Evolutionary conservation across 495 filamentous ascomycete genomes (phyloP).

Genomic region (Lindgomyces ingoldianus): DNA sequence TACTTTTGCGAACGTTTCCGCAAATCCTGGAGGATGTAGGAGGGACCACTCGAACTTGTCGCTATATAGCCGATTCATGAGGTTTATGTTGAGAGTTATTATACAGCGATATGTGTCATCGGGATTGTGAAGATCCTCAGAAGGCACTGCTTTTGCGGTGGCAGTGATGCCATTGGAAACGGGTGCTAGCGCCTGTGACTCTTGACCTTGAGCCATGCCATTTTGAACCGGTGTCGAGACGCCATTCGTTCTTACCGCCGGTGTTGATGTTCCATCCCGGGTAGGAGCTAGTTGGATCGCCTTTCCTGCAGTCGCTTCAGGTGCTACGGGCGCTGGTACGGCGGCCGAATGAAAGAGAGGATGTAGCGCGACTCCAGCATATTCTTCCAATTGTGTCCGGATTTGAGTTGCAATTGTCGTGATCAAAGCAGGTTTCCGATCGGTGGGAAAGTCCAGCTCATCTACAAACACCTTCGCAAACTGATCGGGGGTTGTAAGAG

Average conservation of each 20-base stretch:
- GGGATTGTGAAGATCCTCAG: conserved; percentile 65
- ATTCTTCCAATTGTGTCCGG: conserved; percentile 91
- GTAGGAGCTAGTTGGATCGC: conserved; percentile 46
- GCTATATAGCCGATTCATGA: conserved; percentile 87
- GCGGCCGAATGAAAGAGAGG: conserved; percentile 76
- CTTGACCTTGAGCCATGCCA: conserved; percentile 8
- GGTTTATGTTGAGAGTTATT: conserved; percentile 86
- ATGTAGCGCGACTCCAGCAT: conserved; percentile 90
- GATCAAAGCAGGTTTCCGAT: conserved; percentile 57
- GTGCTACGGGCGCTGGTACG: conserved; percentile 51
- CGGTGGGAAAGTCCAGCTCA: conserved; percentile 87
- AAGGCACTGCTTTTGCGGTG: conserved; percentile 53
- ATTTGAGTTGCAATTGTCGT: conserved; percentile 89
- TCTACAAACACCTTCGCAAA: conserved; percentile 90
- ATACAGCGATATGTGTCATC: conserved; percentile 93
- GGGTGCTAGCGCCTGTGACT: conserved; percentile 52
- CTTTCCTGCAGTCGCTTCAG: conserved; percentile 40
- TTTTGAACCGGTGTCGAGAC: conserved; percentile 23
- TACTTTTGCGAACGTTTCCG: conserved; percentile 86
- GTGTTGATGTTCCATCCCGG: conserved; percentile 51
- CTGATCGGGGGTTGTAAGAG: conserved; percentile 88
- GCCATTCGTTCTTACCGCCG: conserved; percentile 35
- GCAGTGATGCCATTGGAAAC: conserved; percentile 51
- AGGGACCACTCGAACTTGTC: conserved; percentile 99
- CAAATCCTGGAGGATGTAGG: conserved; percentile 84